Evolutionary conservation across 306 rosid genomes (phyloP).

Genomic region (Citrullus mucosospermus): DNA sequence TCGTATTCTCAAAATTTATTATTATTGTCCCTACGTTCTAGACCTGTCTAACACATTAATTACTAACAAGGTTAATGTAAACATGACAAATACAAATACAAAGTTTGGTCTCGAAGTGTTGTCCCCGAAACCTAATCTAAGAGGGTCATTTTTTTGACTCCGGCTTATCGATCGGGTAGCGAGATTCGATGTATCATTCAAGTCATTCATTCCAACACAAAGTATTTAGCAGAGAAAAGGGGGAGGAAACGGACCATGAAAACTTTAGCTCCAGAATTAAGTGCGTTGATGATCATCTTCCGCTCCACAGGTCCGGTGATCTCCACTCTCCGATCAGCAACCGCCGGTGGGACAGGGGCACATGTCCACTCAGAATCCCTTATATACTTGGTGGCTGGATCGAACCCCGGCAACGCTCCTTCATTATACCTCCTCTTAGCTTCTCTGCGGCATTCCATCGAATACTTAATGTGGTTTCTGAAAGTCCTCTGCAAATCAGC

Average conservation of each 20-base stretch:
- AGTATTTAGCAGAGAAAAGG: background rate
- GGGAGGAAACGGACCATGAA: constrained; percentile 48
- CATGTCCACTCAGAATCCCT: constrained; percentile 65
- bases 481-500: constrained; percentile 66
- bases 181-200: too few relatives aligned
- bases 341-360: constrained; percentile 49
- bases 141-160: too few relatives aligned
- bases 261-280: constrained; percentile 85
- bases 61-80: too few relatives aligned
- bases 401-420: constrained; percentile 62
- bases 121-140: too few relatives aligned
- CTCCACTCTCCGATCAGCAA: constrained; percentile 78
- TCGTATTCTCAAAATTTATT: too few relatives aligned
- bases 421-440: constrained; percentile 57
- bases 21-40: too few relatives aligned
- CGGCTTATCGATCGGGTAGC: too few relatives aligned
- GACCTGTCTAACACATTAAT: too few relatives aligned
- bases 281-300: constrained; percentile 89
- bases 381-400: constrained; percentile 47
- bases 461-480: constrained; percentile 52
- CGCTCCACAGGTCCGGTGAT: constrained; percentile 88
- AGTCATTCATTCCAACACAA: background rate
- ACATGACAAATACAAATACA: too few relatives aligned
- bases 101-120: too few relatives aligned
- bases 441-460: constrained; percentile 62